Evolutionary conservation across 1,284 basidiomycete species (phyloP), one percentile per base, ranked within the genome.

Genomic region (Ceratobasidium sp.): DNA sequence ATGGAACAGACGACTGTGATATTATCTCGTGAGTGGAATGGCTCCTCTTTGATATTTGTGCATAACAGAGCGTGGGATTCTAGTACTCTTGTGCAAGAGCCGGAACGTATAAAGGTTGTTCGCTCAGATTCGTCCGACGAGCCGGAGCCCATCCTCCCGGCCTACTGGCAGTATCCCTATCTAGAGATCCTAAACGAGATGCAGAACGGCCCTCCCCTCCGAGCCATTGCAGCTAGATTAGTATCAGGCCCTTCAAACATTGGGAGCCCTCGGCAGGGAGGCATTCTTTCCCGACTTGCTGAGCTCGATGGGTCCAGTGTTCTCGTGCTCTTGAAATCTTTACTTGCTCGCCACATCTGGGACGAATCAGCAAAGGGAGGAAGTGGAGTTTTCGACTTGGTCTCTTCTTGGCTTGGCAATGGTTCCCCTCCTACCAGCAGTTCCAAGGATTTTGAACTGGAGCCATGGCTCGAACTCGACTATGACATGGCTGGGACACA

Each of bases 121-220:
- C 52, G 52, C n/a, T 54, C 52, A 28, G 52, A 32, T 13, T 30
- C 26, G 6, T 32, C 28, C 6, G 35, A 13, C 28, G 21, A 26
- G 28, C 28, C 6, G 28, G 52, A 54, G 28, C 52, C 52, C 13
- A 14, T 32, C 28, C 13, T n/a, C 21, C 52, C 52, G 16, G 35
- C 14, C 28, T 54, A 54, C n/a, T 54, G 52, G 52, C 28, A 54
- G 35, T 54, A 54, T 28, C 52, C 52, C 35, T 30, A 16, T 14
- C 52, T 32, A 6, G 52, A 54, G n/a, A 28, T 54, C 23, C 18
- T 32, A 8, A 32, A 54, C n/a, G n/a, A 30, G 52, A 28, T 28
- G 13, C 13, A 16, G 28, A 16, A 26, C 7, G 21, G 28, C 23
- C 7, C 16, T 11, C 28, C 16, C 16, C 52, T 54, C 35, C 14